These are phyloP conservation scores for Colletotrichum aenigma DNA, from an alignment of 2,329 filamentous ascomycete genomes.

Conservation along the genomic window DNA sequence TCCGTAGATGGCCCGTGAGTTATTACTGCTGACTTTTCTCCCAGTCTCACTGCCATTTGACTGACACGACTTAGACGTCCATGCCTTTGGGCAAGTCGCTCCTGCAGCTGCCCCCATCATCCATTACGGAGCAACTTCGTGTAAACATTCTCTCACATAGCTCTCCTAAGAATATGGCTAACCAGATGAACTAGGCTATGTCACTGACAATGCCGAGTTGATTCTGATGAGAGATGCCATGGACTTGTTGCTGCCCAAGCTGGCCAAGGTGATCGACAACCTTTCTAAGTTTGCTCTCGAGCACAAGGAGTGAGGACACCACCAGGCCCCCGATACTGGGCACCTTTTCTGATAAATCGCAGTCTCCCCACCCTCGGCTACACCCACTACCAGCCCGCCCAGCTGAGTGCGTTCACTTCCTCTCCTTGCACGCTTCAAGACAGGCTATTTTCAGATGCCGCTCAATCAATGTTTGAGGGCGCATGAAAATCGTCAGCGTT, in stretches of 20 bases:
- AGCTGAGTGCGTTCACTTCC: slow-evolving; percentile 58
- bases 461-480: background rate
- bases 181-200: background rate
- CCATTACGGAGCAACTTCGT: slow-evolving; percentile 53
- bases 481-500: background rate
- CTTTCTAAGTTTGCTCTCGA: slow-evolving; percentile 74
- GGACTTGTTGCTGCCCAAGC: slow-evolving; percentile 76
- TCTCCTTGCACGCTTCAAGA: background rate
- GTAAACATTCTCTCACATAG: background rate
- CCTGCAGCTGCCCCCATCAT: slow-evolving; percentile 84
- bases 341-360: background rate
- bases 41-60: background rate
- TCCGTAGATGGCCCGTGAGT: slow-evolving; percentile 31
- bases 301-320: slow-evolving; percentile 43
- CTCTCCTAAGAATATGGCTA: background rate
- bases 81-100: slow-evolving; percentile 75
- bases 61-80: slow-evolving; percentile 47
- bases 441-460: slow-evolving; percentile 47
- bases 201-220: slow-evolving; percentile 73
- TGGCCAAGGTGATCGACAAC: slow-evolving; percentile 80
- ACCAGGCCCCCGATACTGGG: background rate
- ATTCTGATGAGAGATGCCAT: slow-evolving; percentile 74
- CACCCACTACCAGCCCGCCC: slow-evolving; percentile 73
- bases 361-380: slow-evolving; percentile 70
- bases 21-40: background rate